Evolutionary conservation across 108 stramenopile genomes (phyloP), one percentile per base, ranked within the genome.

Genomic region (Chaetoceros tenuissimus): DNA sequence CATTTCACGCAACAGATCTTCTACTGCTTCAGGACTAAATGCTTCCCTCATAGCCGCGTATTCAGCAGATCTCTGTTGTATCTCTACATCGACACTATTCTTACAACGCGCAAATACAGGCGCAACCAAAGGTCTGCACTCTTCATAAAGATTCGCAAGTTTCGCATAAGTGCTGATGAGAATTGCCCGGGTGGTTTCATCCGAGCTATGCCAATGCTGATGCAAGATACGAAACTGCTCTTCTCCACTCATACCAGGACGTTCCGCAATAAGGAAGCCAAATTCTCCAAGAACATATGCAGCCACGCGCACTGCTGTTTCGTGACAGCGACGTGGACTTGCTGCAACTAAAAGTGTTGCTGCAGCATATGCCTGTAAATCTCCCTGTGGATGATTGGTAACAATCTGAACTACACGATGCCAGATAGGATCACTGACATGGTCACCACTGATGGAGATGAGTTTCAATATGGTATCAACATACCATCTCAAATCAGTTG

Each of bases 211-310:
- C 86, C 96, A 97, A 70, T 97, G 96, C 61, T 97, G 94, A 63
- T 98, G 93, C 52, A 98, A 68, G 27, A 89, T 94, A 28, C 77
- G 78, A 57, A 98, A 96, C 71, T 96, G 95, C 46, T 89, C 89
- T 60, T 94, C 87, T 13, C 91, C 90, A 59, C 81, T 82, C 84
- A 86, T 89, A 30, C 90, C 84, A 17, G 90, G 89, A 61, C 92
- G 71, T 67, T 96, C 95, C 1, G 93, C 94, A 43, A 98, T 92
- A 53, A 96, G 72, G 71, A 94, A 96, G 5, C 98, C 98, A 60
- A 97, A 97, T 67, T 98, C 98, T 22, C 98, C 98, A 28, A 98
- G 89, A 13, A 98, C 73, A 64, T 98, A 98, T 1, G 94, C 91
- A 1, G 92, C 95, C 1, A 97, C 81, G 25, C 81, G 77, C 16